Percentiles rank a stretch among this genome's conserved stretches.
Conservation (phyloP, 2,329 filamentous ascomycete genomes). For the Scytalidium sp. region DNA sequence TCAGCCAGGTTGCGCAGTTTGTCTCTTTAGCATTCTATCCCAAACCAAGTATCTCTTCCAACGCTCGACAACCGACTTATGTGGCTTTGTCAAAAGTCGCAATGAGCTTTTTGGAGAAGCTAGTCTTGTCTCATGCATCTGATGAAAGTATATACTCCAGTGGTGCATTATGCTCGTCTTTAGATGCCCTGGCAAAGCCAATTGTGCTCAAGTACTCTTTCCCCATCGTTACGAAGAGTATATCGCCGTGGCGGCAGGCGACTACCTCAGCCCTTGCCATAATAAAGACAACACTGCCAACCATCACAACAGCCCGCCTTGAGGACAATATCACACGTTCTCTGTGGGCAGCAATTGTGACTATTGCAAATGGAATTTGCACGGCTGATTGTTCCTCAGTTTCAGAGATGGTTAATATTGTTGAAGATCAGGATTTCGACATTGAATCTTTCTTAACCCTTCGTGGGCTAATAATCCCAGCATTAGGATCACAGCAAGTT, state of each 20-base stretch:
- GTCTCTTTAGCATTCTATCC: conserved; percentile 63
- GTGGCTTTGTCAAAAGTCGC: conserved; percentile 84
- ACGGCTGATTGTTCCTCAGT: conserved; percentile 56
- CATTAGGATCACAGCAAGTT: conserved; percentile 64
- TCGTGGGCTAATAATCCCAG: conserved; percentile 68
- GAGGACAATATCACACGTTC: conserved; percentile 43
- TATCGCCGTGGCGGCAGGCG: conserved; percentile 76
- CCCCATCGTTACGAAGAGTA: conserved; percentile 65
- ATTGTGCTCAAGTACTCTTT: conserved; percentile 81
- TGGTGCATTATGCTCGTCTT: conserved; percentile 60
- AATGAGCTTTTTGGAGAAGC: conserved; percentile 65
- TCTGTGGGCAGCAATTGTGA: conserved; percentile 70
- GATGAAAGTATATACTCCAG: conserved; percentile 68
- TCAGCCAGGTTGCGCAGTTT: conserved; percentile 68
- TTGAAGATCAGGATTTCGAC: conserved; percentile 77
- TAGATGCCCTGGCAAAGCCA: conserved; percentile 66
- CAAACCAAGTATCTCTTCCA: conserved; percentile 29
- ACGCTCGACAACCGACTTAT: conserved; percentile 66
- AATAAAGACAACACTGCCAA: conserved; percentile 61
- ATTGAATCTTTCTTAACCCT: conserved; percentile 70
- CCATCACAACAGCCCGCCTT: conserved; percentile 48
- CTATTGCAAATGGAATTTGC: conserved; percentile 66
- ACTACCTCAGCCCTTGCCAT: conserved; percentile 69
- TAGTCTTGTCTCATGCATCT: conserved; percentile 56
- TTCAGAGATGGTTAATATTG: conserved; percentile 42